Evolutionary conservation across 192 early-diverging fungal species (phyloP).

Genomic region (Phlyctochytrium planicorne): DNA sequence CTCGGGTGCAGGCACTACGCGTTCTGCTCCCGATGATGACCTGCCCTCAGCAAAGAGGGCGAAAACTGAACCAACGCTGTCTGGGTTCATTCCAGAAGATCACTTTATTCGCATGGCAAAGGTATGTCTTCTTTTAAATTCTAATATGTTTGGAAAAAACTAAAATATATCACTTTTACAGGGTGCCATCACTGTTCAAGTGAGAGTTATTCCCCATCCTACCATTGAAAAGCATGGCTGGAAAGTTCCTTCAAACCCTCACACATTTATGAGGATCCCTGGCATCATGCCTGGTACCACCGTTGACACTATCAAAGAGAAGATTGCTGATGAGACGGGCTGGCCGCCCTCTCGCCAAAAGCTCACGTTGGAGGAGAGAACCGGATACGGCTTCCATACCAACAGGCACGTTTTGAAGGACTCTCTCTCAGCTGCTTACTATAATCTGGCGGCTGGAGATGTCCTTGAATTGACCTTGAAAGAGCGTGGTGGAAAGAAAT

Average conservation of each 20-base stretch:
- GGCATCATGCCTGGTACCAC: background rate
- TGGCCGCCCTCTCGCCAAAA: constrained; percentile 2
- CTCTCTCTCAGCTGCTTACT: background rate
- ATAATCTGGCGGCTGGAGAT: constrained; percentile 1
- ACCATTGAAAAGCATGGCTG: background rate
- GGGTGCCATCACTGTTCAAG: constrained; percentile 1
- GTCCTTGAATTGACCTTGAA: constrained; percentile 1
- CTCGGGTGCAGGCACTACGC: background rate
- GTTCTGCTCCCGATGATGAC: background rate
- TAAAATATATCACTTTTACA: background rate
- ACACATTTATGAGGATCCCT: background rate
- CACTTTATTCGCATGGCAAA: background rate
- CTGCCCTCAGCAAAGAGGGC: constrained; percentile 1
- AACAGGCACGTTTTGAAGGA: background rate
- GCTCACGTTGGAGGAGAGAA: constrained; percentile 6
- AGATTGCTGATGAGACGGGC: background rate
- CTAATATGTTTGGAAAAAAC: background rate
- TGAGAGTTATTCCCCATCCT: background rate
- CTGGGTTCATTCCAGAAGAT: constrained; percentile 3
- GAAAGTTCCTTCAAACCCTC: background rate
- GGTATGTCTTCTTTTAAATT: background rate
- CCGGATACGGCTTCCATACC: background rate
- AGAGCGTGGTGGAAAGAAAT: constrained; percentile 3
- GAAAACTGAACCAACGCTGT: background rate
- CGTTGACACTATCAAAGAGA: background rate